Base-by-base conservation (phyloP, 2,329 filamentous ascomycete genomes). In the Phyllosticta citrichinensis region DNA sequence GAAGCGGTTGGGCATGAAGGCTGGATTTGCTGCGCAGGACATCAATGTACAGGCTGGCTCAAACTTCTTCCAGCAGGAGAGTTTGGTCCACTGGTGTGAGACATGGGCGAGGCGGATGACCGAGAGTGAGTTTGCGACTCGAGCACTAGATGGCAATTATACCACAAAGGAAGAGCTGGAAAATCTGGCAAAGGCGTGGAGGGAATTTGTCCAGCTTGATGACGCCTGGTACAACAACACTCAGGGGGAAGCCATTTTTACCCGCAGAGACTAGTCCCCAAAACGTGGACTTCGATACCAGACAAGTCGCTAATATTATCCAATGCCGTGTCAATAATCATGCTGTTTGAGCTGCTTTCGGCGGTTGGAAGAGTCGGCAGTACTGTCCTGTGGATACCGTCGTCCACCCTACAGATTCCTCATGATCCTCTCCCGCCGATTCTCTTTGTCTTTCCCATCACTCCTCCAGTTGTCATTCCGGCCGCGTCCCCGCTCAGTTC, bases 221-320 rank as follows among this genome's bases (percentile, higher is more conserved):
- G 75, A 78, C 62, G 76, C 72, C 3, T 74, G 70, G 68, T 75
- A 75, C 62, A 71, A 70, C 1, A 69, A 73, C 19, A 70, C 77
- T 66, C 72, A 78, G 66, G 76, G 76, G 2, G 73, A 79, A 64
- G 65, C 78, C 20, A 70, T 74, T 40, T 71, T 54, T 14, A 55
- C 4, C 27, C 25, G 51, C 40, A 47, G 40, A n/a, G 40, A 47
- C 40, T 47, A 19, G 40, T 8, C 6, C n/a, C 17, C 8, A n/a
- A 47, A 47, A 47, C 12, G 2, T 47, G 2, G 14, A n/a, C 4
- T 8, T 47, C 17, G 40, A 47, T 47, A 47, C 40, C 14, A 47
- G 40, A 47, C 40, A 8, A 47, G 35, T 47, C 27, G 9, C 27
- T 10, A 5, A 30, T 30, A 30, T 30, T 30, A 10, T 30, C 27